Conservation (phyloP, 805 yeast species). For the Saccharomyces mikatae region DNA sequence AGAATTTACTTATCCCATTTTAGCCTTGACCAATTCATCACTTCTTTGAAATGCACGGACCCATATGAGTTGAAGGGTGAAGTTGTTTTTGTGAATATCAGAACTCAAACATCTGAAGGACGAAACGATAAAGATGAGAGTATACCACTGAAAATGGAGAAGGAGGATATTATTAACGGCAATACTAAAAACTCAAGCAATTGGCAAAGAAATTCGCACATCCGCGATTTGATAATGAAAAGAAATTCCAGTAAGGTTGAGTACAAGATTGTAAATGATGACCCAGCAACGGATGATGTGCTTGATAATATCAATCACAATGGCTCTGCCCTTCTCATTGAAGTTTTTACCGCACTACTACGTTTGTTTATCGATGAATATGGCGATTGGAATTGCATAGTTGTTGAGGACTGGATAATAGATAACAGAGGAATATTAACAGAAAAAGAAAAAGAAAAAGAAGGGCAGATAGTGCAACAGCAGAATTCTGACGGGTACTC, state of each 20-base stretch:
- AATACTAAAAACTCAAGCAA: constrained; percentile 10
- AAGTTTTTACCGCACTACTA: constrained; percentile 23
- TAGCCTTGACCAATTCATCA: constrained; percentile 24
- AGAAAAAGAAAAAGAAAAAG: neutral
- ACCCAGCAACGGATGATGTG: constrained; percentile 19
- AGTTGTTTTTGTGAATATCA: constrained; percentile 12
- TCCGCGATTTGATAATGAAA: constrained; percentile 13
- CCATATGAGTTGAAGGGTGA: constrained; percentile 24
- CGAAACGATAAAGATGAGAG: neutral
- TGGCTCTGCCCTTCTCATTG: constrained; percentile 23
- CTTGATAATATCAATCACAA: constrained; percentile 20
- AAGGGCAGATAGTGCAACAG: neutral
- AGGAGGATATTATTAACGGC: neutral
- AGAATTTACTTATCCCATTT: constrained; percentile 21
- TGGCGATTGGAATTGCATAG: constrained; percentile 28
- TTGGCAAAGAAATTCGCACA: constrained; percentile 16
- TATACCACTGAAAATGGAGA: neutral
- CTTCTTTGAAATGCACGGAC: constrained; percentile 25
- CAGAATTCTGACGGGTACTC: neutral
- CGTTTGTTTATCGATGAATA: constrained; percentile 27
- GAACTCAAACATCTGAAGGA: neutral
- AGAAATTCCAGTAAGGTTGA: constrained; percentile 6
- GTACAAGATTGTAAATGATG: constrained; percentile 14
- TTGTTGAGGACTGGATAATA: constrained; percentile 26
- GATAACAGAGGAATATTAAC: constrained; percentile 4